A percentile compares a stretch with the other conserved stretches of the same genome.
These are phyloP conservation scores for Dysphania ambrosioides DNA, from an alignment of 148 eudicot genomes.

Conservation along the genomic window DNA sequence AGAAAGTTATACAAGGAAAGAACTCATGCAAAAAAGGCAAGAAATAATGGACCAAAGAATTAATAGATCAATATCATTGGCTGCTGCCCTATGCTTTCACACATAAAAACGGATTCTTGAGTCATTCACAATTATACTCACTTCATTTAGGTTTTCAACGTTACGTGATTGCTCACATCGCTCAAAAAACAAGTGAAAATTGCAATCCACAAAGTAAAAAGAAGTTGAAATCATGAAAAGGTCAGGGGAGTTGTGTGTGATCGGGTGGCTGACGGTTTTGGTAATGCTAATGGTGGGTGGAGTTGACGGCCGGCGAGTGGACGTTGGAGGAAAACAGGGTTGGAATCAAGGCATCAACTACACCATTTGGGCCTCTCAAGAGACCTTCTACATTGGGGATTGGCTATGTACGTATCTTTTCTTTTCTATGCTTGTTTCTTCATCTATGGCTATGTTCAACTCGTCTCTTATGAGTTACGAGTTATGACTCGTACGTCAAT, in stretches of 20 bases:
- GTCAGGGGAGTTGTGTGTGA: not conserved
- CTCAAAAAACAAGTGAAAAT: not conserved
- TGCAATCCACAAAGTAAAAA: not conserved
- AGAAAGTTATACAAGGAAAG: not conserved
- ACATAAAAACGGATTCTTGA: not conserved
- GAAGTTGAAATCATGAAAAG: constrained; percentile 1
- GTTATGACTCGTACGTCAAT: no score
- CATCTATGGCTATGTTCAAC: not conserved
- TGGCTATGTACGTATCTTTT: constrained; percentile 32
- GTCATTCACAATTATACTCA: no score
- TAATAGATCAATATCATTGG: not conserved
- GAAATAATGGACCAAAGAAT: not conserved
- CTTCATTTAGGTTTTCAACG: no score
- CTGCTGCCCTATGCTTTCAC: not conserved
- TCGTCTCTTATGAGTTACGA: no score
- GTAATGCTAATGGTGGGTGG: not conserved
- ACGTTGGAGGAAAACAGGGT: constrained; percentile 23
- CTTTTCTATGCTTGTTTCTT: not conserved
- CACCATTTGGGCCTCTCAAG: constrained; percentile 28
- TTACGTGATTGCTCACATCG: no score
- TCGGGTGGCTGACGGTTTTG: not conserved
- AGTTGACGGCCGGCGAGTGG: constrained; percentile 6
- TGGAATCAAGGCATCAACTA: constrained; percentile 29
- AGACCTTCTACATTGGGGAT: constrained; percentile 28
- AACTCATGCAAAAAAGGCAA: constrained; percentile 2